Percentiles rank a stretch among this genome's conserved stretches.
Evolutionary conservation across 2,329 filamentous ascomycete species (phyloP).

Genomic region (Emericellopsis atlantica): DNA sequence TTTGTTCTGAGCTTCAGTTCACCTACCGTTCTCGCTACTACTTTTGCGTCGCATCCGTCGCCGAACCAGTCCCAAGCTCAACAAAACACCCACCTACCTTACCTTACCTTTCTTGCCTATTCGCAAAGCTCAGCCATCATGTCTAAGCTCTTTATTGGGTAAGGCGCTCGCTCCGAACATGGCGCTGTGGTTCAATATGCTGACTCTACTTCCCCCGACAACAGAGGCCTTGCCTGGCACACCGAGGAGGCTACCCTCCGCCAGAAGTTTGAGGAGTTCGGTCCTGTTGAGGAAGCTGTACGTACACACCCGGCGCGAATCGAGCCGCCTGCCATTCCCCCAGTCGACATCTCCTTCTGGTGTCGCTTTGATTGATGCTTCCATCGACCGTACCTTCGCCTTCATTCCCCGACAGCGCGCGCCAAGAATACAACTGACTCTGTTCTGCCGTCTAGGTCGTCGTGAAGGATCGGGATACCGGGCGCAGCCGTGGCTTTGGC

Average conservation of each 20-base stretch:
- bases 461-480: constrained; percentile 94
- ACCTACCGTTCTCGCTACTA: too few relatives aligned
- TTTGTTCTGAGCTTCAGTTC: too few relatives aligned
- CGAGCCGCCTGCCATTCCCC: not conserved
- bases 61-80: not conserved
- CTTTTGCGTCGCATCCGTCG: not conserved
- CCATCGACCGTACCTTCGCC: too few relatives aligned
- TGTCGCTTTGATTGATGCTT: not conserved
- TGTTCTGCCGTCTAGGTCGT: constrained; percentile 53
- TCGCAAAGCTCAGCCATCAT: constrained; percentile 35
- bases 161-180: constrained; percentile 22
- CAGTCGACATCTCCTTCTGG: constrained; percentile 5
- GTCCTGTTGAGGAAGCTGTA: constrained; percentile 88
- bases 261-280: constrained; percentile 86
- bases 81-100: not conserved
- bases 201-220: constrained; percentile 19
- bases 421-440: too few relatives aligned
- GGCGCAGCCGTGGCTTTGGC: constrained; percentile 91
- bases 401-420: too few relatives aligned
- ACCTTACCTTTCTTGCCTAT: not conserved
- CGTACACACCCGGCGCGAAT: constrained; percentile 23
- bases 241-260: constrained; percentile 82
- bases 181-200: constrained; percentile 1
- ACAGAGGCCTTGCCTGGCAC: constrained; percentile 93
- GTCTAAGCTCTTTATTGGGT: constrained; percentile 96